phyloP scores from a whole-genome alignment of 306 rosid species.

The Prunus armeniaca region DNA sequence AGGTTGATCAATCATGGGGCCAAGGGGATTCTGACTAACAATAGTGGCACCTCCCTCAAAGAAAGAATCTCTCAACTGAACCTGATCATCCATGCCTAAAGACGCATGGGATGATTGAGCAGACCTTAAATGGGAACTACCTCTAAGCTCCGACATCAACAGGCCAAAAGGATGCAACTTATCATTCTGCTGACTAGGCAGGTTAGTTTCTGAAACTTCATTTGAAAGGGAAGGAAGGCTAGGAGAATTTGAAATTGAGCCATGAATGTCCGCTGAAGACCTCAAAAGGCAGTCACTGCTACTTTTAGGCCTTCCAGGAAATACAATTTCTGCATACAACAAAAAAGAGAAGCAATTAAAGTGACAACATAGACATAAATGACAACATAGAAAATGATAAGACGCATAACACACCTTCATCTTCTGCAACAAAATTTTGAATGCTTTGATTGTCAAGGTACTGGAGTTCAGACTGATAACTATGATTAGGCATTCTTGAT shows the following conservation, averaged over 20 bases:
- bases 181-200: constrained; percentile 39
- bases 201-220: constrained; percentile 36
- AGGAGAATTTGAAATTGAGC: constrained; percentile 33
- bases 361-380: constrained; percentile 7
- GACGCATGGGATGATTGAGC: constrained; percentile 52
- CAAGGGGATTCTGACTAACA: constrained; percentile 36
- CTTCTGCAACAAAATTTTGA: constrained; percentile 34
- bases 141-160: constrained; percentile 63
- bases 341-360: constrained; percentile 6
- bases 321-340: constrained; percentile 37
- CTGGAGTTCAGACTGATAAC: constrained; percentile 39
- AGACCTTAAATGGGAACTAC: constrained; percentile 47
- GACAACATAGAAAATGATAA: neutral
- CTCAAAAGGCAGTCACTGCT: constrained; percentile 35
- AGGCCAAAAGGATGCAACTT: constrained; percentile 75
- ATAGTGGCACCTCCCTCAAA: constrained; percentile 36
- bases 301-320: constrained; percentile 46
- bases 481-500: constrained; percentile 30
- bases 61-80: constrained; percentile 45
- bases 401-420: constrained; percentile 44
- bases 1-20: constrained; percentile 41
- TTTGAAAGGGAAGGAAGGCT: constrained; percentile 31
- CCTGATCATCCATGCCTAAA: constrained; percentile 47
- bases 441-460: constrained; percentile 39
- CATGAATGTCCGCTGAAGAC: constrained; percentile 26